phyloP scores from a whole-genome alignment of 352 stramenopile species.

The Elongisporangium undulatum region DNA sequence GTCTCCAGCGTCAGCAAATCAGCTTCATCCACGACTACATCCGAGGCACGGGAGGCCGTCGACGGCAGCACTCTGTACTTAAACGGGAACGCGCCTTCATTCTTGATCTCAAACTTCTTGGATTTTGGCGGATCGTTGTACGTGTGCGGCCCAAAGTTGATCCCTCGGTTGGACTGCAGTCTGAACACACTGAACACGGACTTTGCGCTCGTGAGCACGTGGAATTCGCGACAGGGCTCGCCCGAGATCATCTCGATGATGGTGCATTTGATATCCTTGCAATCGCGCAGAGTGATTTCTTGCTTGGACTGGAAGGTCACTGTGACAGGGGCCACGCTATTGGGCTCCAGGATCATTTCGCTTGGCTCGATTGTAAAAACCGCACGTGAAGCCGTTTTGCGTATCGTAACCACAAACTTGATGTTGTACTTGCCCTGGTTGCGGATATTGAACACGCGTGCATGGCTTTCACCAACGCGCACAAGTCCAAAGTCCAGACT shows the following conservation, averaged over 20 bases:
- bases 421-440: slow-evolving; percentile 95
- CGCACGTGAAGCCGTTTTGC: slow-evolving; percentile 37
- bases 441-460: slow-evolving; percentile 77
- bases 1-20: slow-evolving; percentile 37
- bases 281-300: slow-evolving; percentile 87
- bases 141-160: slow-evolving; percentile 92
- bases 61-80: slow-evolving; percentile 65
- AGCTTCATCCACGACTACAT: neutral
- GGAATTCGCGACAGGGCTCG: slow-evolving; percentile 88
- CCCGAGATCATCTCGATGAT: slow-evolving; percentile 91
- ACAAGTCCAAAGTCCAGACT: slow-evolving; percentile 91
- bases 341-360: slow-evolving; percentile 74
- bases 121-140: slow-evolving; percentile 79
- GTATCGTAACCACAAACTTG: slow-evolving; percentile 74
- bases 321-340: slow-evolving; percentile 54
- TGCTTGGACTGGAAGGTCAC: slow-evolving; percentile 76
- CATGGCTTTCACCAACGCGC: slow-evolving; percentile 87
- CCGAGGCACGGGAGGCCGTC: slow-evolving; percentile 1
- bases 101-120: slow-evolving; percentile 88
- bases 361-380: slow-evolving; percentile 82
- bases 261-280: slow-evolving; percentile 90
- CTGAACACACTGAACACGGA: slow-evolving; percentile 86
- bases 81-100: slow-evolving; percentile 93
- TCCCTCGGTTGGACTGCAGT: slow-evolving; percentile 83
- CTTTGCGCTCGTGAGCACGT: slow-evolving; percentile 65